Percentiles rank a stretch among this genome's conserved stretches.
These are phyloP conservation scores for Phaseolus lunatus DNA, from an alignment of 306 rosid species.

Conservation along the genomic window DNA sequence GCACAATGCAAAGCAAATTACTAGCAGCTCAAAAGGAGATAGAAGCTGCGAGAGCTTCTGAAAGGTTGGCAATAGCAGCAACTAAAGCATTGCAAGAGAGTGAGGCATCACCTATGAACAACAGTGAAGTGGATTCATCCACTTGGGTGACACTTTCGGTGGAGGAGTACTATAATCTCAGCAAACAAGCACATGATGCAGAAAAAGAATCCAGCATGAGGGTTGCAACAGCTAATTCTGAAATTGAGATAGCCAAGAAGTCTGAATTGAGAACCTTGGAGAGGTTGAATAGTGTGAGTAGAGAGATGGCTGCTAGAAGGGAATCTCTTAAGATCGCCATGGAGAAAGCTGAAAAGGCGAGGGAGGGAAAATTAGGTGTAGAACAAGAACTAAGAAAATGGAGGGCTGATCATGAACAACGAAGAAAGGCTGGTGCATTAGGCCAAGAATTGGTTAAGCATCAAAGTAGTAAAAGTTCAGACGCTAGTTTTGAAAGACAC, in stretches of 20 bases:
- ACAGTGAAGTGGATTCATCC: conserved; percentile 54
- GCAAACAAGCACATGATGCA: conserved; percentile 84
- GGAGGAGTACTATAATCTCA: conserved; percentile 85
- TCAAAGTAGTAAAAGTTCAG: conserved; percentile 47
- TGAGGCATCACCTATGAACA: conserved; percentile 58
- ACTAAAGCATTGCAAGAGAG: conserved; percentile 89
- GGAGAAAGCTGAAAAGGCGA: conserved; percentile 89
- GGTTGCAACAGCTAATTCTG: conserved; percentile 68
- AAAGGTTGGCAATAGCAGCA: conserved; percentile 78
- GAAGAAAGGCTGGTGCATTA: conserved; percentile 63
- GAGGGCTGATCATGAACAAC: conserved; percentile 82
- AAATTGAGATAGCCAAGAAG: conserved; percentile 75
- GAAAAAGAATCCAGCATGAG: conserved; percentile 74
- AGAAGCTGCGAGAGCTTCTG: conserved; percentile 90
- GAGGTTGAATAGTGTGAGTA: conserved; percentile 73
- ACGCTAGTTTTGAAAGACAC: conserved; percentile 53
- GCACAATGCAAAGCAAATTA: conserved; percentile 79
- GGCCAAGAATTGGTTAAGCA: conserved; percentile 52
- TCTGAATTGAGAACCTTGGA: conserved; percentile 72
- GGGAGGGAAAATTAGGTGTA: conserved; percentile 84
- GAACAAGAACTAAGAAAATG: conserved; percentile 93
- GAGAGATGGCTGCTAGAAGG: conserved; percentile 70
- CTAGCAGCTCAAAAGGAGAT: conserved; percentile 88
- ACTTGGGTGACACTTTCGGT: conserved; percentile 70
- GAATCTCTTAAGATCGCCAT: conserved; percentile 77